These are phyloP conservation scores for Omphalotus olearius DNA, from an alignment of 1,284 basidiomycete species.

Conservation along the genomic window DNA sequence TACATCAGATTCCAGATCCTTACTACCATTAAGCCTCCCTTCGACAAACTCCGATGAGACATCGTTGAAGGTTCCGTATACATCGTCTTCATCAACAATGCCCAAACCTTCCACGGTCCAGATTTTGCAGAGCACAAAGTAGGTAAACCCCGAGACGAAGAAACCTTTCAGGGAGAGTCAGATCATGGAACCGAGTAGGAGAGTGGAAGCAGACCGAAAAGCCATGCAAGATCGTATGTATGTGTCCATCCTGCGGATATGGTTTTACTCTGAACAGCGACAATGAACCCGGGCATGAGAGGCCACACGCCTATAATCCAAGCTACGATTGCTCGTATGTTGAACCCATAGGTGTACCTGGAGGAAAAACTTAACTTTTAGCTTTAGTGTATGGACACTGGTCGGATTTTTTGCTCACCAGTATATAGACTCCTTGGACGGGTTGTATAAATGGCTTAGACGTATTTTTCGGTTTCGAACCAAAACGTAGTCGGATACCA, in stretches of 20 bases:
- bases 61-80: neutral
- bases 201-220: neutral
- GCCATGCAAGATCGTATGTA: slow-evolving; percentile 1
- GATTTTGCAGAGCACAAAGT: slow-evolving; percentile 4
- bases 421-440: slow-evolving; percentile 4
- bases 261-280: neutral
- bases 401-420: neutral
- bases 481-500: slow-evolving; percentile 5
- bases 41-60: no score
- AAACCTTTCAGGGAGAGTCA: neutral
- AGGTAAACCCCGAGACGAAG: neutral
- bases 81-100: neutral
- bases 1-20: no score
- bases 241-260: neutral
- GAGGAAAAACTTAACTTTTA: neutral
- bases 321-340: slow-evolving; percentile 1
- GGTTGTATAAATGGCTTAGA: slow-evolving; percentile 1
- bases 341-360: slow-evolving; percentile 6
- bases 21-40: no score
- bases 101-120: slow-evolving; percentile 1
- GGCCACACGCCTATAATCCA: slow-evolving; percentile 8
- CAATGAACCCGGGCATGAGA: slow-evolving; percentile 7
- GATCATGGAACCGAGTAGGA: neutral
- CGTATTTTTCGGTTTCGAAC: neutral
- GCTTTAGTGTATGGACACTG: no score